These are phyloP conservation scores for Diaporthe batatas DNA, from an alignment of 2,329 filamentous ascomycete species.

Conservation along the genomic window DNA sequence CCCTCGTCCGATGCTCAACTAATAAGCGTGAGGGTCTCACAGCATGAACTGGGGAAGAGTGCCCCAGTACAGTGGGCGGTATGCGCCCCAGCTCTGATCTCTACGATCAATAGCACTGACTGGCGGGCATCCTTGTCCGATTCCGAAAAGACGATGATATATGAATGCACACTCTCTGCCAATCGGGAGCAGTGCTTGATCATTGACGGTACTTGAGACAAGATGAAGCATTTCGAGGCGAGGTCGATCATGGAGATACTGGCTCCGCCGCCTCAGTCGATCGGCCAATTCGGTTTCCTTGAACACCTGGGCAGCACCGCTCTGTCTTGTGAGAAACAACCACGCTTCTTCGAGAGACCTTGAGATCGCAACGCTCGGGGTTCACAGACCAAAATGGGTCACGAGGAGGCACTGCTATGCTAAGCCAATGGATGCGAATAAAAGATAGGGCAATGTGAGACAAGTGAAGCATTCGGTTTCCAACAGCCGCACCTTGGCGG, in stretches of 20 bases:
- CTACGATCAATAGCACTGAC: not conserved
- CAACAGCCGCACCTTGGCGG: not conserved
- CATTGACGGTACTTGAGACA: not conserved
- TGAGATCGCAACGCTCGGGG: not conserved
- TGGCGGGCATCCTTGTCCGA: not conserved
- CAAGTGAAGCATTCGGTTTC: not conserved
- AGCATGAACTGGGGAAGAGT: not conserved
- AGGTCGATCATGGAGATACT: constrained; percentile 22
- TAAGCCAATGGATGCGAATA: not conserved
- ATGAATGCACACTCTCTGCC: not conserved
- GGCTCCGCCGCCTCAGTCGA: not conserved
- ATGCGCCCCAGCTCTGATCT: not conserved
- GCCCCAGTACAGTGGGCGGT: no score
- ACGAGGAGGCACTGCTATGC: not conserved
- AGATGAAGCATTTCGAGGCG: constrained; percentile 14
- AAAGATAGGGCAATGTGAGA: not conserved
- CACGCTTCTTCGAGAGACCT: not conserved
- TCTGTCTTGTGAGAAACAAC: not conserved
- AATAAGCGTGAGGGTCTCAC: constrained; percentile 23
- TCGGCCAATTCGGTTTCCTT: not conserved
- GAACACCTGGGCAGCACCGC: no score
- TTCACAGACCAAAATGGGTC: not conserved
- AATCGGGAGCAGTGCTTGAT: not conserved
- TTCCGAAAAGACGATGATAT: not conserved
- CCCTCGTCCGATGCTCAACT: not conserved